Evolutionary conservation across 768 basidiomycete species (phyloP), one percentile per base, ranked within the genome.

Genomic region (Russula ochroleuca): DNA sequence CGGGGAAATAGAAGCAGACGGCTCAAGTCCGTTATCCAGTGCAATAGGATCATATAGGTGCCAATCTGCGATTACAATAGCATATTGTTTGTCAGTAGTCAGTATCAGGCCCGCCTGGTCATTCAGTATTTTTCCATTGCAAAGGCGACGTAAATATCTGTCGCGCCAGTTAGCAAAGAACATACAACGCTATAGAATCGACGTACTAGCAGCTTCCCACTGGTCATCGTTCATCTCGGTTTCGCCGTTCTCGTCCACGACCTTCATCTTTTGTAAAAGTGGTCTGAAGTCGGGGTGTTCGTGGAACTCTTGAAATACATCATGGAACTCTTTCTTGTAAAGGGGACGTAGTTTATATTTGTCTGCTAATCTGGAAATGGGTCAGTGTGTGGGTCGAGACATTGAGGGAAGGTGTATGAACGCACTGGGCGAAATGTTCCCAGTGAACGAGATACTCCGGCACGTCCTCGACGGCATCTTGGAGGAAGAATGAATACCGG

Each of bases 161-260:
- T 1, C 25, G n/a, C 71, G 58, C n/a, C 25, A 56, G 21, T 66
- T n/a, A 54, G 65, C 53, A 35, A 23, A 38, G 15, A 31, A 21
- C 19, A 57, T 10, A 64, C 33, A 11, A 59, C 40, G 25, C 28
- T 3, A 8, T 58, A 53, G 51, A 48, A n/a, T n/a, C 13, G 14
- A 84, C 94, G 76, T 75, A 98, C 97, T 98, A n/a, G 94, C 94
- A 66, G 96, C 96, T 71, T 98, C 94, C 92, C 96, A 97, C 75
- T 98, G 95, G 69, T 91, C 88, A 68, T 90, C 89, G 67, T 94
- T 85, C 92, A 98, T 97, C 58, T 90, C 78, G 70, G 92, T 95
- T 76, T 89, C 89, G 2, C 94, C 94, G 47, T 88, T 81, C 19
- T 79, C 76, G 71, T 97, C 88, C 48, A 97, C 84, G 33, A 99